Base-by-base conservation (phyloP, 352 stramenopile species). In the Discostella stelligera region DNA sequence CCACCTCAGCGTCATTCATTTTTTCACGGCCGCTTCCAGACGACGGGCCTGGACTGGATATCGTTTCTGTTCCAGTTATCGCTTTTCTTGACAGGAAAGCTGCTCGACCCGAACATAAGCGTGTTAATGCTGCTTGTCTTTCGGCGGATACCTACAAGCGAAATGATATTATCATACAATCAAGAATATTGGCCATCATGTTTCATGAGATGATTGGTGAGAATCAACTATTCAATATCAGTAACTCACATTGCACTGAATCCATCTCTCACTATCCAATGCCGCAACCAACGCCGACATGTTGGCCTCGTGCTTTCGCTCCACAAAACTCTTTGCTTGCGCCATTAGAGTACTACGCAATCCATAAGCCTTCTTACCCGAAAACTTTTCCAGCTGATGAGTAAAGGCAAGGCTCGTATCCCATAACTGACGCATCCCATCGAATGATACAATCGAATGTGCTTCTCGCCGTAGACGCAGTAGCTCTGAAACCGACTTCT, bases 301-400 rank as follows among this genome's bases (percentile, higher is more conserved):
- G 61, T 98, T 96, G 8, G 87, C 82, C 71, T 97, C 90, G 76
- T 98, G 96, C 55, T 96, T 88, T 68, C 88, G 56, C 72, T 98
- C 95, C n/a, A 98, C 74, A 78, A 98, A 98, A 20, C 96, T 83
- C 79, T 98, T 98, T 9, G 97, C 88, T 65, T 98, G 95, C 39
- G 94, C 95, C 30, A 98, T 93, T 5, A 98, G 78, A n/a, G 95
- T 95, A 14, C 94, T 95, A 37, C 95, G 88, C 32, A 98, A 87
- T 25, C 93, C 96, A 65, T 96, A 97, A 71, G 96, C 95, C 30
- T 95, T 98, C 67, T 95, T 95, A 18, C 90, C 89, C 2, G 76
- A 75, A 16, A 96, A 86, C 53, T 93, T 94, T 88, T 98, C 96
- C 39, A 98, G 86, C 63, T 91, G 91, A n/a, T 94, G 82, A 32